Base-by-base conservation (phyloP, 2,329 filamentous ascomycete genomes). In the Penicillium janthinellum region DNA sequence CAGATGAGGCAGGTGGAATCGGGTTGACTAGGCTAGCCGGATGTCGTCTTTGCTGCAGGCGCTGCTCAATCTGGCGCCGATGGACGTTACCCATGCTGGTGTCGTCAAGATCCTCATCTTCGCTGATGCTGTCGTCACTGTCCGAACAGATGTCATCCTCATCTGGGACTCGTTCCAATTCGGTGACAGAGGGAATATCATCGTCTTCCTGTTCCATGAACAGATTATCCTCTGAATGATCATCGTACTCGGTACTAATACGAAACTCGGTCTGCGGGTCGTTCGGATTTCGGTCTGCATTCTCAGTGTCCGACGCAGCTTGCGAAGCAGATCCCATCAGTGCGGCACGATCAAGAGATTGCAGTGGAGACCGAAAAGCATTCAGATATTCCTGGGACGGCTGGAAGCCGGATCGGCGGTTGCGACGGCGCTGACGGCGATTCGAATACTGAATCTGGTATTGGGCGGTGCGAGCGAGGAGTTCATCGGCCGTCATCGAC, bases 401-500 rank as follows among this genome's bases (percentile, higher is more conserved):
- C 22, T 71, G 73, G 20, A 71, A 56, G 53, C 67, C 67, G 28
- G 57, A 62, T 37, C 72, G 72, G 50, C 72, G 71, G 52, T 68
- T 63, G 53, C 71, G 68, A 54, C 67, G 70, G 37, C 65, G 67
- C n/a, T 65, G 67, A 35, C 62, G 67, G 35, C 70, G 61, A 48
- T 70, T 70, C 17, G 79, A 75, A 68, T 90, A 91, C 66, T 89
- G 86, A 28, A 94, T 88, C 65, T 91, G 86, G 72, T 94, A 94
- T 61, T 87, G 84, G 6, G 89, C 84, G 11, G 91, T 95, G 59
- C 88, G 84, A 20, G 82, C 84, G 45, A 95, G 78, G 1, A 95
- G 79, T 61, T 95, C 88, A 66, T 96, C 88, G 39, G 88, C 85
- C 42, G 87, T 85, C 93, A 97, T 96, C 48, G 91, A 86, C 31